These are phyloP conservation scores for Tricholomella constricta DNA, from an alignment of 768 basidiomycete species.

Conservation along the genomic window DNA sequence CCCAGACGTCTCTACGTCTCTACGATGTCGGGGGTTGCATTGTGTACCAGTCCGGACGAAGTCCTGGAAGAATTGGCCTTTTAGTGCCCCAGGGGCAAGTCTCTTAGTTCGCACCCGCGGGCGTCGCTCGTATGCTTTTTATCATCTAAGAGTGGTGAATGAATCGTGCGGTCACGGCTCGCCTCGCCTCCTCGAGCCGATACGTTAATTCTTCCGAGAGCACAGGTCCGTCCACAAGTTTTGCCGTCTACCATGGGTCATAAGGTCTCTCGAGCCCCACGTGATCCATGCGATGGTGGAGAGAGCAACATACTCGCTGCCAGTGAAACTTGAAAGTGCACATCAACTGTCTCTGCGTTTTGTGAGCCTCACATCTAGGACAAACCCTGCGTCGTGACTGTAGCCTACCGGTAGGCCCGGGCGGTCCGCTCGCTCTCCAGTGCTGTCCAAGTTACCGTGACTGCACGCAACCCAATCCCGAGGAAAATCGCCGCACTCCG, in stretches of 20 bases:
- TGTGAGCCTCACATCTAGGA: not conserved
- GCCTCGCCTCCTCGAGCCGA: not conserved
- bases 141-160: not conserved
- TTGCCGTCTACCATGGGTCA: slow-evolving; percentile 10
- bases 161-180: not conserved
- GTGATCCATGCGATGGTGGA: not conserved
- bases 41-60: too few species aligned
- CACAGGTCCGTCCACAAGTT: not conserved
- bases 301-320: not conserved
- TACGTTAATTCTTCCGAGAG: not conserved
- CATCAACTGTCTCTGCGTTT: not conserved
- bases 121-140: not conserved
- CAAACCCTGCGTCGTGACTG: not conserved
- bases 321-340: too few species aligned
- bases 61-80: too few species aligned
- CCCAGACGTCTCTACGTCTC: too few species aligned
- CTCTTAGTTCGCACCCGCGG: not conserved
- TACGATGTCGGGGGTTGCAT: too few species aligned
- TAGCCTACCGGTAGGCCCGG: slow-evolving; percentile 8
- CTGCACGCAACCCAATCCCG: not conserved
- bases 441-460: not conserved
- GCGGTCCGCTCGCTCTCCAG: slow-evolving; percentile 8
- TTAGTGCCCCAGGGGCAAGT: too few species aligned
- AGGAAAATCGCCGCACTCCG: not conserved
- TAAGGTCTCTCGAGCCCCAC: slow-evolving; percentile 1